phyloP scores from a whole-genome alignment of 2,329 filamentous ascomycete genomes.

The Fusarium papillatum region DNA sequence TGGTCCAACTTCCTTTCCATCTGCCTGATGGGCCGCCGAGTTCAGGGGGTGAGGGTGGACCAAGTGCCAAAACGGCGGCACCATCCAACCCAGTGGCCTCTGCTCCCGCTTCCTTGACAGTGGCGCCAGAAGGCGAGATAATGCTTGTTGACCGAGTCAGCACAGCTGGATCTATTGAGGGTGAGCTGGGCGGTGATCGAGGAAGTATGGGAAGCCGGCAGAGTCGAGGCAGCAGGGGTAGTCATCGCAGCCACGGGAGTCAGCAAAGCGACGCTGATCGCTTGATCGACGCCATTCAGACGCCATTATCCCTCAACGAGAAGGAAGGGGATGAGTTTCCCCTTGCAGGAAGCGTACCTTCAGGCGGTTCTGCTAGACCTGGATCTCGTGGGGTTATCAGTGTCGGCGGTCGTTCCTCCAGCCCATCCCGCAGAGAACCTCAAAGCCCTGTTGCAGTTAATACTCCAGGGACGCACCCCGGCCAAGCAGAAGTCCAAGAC shows the following conservation, averaged over 20 bases:
- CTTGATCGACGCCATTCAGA: slow-evolving; percentile 79
- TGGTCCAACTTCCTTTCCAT: slow-evolving; percentile 83
- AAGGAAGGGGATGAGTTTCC: slow-evolving; percentile 50
- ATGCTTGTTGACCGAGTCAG: slow-evolving; percentile 69
- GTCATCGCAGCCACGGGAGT: slow-evolving; percentile 60
- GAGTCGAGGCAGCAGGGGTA: slow-evolving; percentile 58
- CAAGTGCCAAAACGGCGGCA: slow-evolving; percentile 12
- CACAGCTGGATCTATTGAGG: slow-evolving; percentile 25
- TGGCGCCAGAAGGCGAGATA: slow-evolving; percentile 64
- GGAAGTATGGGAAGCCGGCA: slow-evolving; percentile 39
- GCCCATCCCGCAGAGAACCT: slow-evolving; percentile 9
- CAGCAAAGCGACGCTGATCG: slow-evolving; percentile 75
- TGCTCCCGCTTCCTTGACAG: slow-evolving; percentile 43
- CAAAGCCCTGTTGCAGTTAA: slow-evolving; percentile 29
- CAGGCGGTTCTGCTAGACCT: slow-evolving; percentile 23
- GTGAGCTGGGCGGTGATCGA: slow-evolving; percentile 17
- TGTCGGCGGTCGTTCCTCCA: slow-evolving; percentile 26
- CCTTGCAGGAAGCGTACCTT: slow-evolving; percentile 29
- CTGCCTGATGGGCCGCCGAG: slow-evolving; percentile 60
- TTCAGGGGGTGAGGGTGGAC: slow-evolving; percentile 13
- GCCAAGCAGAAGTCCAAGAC: slow-evolving; percentile 56
- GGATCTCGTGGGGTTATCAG: slow-evolving; percentile 12
- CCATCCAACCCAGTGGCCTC: slow-evolving; percentile 29
- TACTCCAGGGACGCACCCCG: slow-evolving; percentile 44
- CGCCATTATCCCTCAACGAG: slow-evolving; percentile 61